These are phyloP conservation scores for Camellia sinensis DNA, from an alignment of 148 eudicot genomes.

Conservation along the genomic window DNA sequence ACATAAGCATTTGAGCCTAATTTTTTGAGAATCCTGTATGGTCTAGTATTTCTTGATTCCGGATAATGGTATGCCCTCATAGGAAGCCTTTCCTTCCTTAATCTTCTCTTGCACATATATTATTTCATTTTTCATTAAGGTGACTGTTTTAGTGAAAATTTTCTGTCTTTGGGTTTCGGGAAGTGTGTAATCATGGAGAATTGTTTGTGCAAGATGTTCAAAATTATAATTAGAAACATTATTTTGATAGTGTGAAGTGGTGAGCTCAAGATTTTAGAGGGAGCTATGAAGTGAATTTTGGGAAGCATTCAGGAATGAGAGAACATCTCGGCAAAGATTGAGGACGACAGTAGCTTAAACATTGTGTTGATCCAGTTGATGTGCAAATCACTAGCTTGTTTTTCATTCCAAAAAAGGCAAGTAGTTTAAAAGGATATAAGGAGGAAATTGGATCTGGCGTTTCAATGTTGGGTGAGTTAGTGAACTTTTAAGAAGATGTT, in stretches of 20 bases:
- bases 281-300: neutral
- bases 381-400: neutral
- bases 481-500: neutral
- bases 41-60: neutral
- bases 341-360: neutral
- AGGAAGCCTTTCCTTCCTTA: neutral
- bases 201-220: neutral
- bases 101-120: too few relatives aligned
- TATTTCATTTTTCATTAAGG: neutral
- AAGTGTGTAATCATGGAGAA: neutral
- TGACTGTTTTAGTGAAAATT: neutral
- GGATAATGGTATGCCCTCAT: neutral
- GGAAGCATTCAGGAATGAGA: neutral
- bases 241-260: neutral
- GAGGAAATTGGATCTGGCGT: neutral
- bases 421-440: neutral
- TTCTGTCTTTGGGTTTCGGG: neutral
- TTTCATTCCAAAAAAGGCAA: too few relatives aligned
- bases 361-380: neutral
- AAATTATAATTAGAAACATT: neutral
- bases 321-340: neutral
- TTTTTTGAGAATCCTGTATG: neutral
- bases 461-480: neutral
- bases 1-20: neutral
- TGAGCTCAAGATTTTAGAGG: neutral